Base-by-base conservation (phyloP, 495 filamentous ascomycete genomes). In the Aspergillus coremiiformis region DNA sequence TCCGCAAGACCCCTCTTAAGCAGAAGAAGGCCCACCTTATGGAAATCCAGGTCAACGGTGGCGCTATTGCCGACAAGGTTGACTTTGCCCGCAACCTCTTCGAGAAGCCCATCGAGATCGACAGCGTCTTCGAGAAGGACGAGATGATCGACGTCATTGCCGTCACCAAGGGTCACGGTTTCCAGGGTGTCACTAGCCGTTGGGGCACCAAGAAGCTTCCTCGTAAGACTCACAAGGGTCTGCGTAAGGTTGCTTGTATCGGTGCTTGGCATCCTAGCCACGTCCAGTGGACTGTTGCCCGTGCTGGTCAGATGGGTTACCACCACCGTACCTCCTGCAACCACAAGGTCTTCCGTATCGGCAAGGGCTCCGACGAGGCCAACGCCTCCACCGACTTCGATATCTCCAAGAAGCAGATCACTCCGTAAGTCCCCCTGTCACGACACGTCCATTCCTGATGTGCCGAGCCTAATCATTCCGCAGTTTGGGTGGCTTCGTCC, bases 191-290 rank as follows among this genome's bases (percentile, higher is more conserved):
- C 62, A 99, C 94, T 49, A 80, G 83, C 73, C 84, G 94, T 78
- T 99, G 94, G 94, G 94, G 94, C 61, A 99, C 94, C 74, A 99
- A 96, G 87, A 99, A 99, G 89, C 88, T 99, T 60, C 94, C 94
- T 61, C 88, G 94, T 67, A 99, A 99, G 89, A 99, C 94, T 60
- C 94, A 99, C 85, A 99, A 99, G 85, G 94, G 94, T 91, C 87
- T 99, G 68, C 86, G 94, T 64, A 99, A 99, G 86, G 94, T 99
- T 66, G 94, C 94, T 66, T 99, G 94, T 95, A 99, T 99, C 73
- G 94, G 94, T 84, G 94, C 94, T 62, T 99, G 94, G 94, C 94
- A 99, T 85, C 94, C 94, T 69, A 90, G 86, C 75, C 94, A 99
- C 88, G 94, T 99, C 80, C 94, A 99, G 84, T 99, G 94, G 94